phyloP scores from a whole-genome alignment of 2,329 filamentous ascomycete species.

The Lachnellula arida region DNA sequence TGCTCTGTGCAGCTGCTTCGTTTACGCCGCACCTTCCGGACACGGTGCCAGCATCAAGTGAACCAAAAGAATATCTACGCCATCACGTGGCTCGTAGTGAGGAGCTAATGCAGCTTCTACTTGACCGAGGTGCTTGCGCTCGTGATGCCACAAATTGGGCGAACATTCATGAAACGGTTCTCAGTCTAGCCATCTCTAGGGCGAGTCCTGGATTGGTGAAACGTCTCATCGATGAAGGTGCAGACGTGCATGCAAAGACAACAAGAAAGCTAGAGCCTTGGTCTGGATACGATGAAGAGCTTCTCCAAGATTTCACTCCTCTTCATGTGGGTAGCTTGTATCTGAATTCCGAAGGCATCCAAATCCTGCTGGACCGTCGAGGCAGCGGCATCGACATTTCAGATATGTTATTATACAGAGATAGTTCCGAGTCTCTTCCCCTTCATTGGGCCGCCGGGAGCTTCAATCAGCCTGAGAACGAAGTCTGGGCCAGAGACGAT shows the following conservation, averaged over 20 bases:
- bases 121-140: conserved; percentile 9
- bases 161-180: conserved; percentile 4
- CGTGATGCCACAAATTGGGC: conserved; percentile 1
- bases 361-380: conserved; percentile 12
- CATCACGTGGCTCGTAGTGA: conserved; percentile 3
- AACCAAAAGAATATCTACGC: neutral
- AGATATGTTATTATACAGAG: conserved; percentile 3
- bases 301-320: conserved; percentile 8
- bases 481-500: conserved; percentile 13
- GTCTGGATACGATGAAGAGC: neutral
- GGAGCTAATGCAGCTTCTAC: conserved; percentile 4
- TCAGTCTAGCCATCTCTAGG: conserved; percentile 11
- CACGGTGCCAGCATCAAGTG: neutral
- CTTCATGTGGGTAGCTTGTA: conserved; percentile 14
- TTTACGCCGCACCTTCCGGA: conserved; percentile 3
- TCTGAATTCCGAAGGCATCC: conserved; percentile 10
- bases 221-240: conserved; percentile 17
- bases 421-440: neutral
- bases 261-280: neutral
- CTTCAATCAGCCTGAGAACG: conserved; percentile 3
- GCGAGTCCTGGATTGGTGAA: conserved; percentile 12
- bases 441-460: conserved; percentile 19
- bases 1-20: neutral
- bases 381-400: conserved; percentile 9
- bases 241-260: conserved; percentile 14